A percentile compares a stretch with the other conserved stretches of the same genome.
These are phyloP conservation scores for Fusarium foetens DNA, from an alignment of 2,329 filamentous ascomycete genomes.

Conservation along the genomic window DNA sequence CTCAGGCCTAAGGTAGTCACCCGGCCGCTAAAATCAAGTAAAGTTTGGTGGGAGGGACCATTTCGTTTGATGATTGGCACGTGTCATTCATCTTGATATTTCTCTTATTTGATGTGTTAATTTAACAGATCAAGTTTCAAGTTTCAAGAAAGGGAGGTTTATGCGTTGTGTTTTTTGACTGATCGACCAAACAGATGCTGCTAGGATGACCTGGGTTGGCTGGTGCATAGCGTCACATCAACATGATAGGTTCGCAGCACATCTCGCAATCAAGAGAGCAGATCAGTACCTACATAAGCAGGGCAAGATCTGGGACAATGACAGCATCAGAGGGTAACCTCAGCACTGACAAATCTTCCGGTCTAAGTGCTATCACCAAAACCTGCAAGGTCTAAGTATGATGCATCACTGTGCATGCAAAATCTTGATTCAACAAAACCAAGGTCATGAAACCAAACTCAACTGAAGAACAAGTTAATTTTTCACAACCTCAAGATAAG, in stretches of 20 bases:
- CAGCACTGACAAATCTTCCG: background rate
- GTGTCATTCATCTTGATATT: slow-evolving; percentile 14
- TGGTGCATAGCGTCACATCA: slow-evolving; percentile 37
- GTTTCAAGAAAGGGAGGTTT: slow-evolving; percentile 18
- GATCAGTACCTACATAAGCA: slow-evolving; percentile 32
- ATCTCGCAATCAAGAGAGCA: slow-evolving; percentile 27
- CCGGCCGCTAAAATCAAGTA: slow-evolving; percentile 22
- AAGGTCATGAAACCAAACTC: background rate
- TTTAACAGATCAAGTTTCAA: slow-evolving; percentile 21
- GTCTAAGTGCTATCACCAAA: background rate
- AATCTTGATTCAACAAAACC: slow-evolving; percentile 2
- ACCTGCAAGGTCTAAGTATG: background rate
- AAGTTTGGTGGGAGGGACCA: slow-evolving; percentile 24
- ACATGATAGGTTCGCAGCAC: slow-evolving; percentile 33
- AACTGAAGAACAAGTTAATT: background rate
- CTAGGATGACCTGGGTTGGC: slow-evolving; percentile 6
- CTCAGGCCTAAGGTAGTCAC: background rate
- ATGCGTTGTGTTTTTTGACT: background rate
- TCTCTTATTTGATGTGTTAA: background rate
- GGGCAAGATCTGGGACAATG: slow-evolving; percentile 31
- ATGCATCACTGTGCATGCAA: background rate
- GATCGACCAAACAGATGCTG: slow-evolving; percentile 21
- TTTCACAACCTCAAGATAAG: background rate
- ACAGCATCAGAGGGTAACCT: slow-evolving; percentile 5
- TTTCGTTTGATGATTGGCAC: slow-evolving; percentile 31